These are phyloP conservation scores for Aegle marmelos DNA, from an alignment of 345 rosid genomes.

Conservation along the genomic window DNA sequence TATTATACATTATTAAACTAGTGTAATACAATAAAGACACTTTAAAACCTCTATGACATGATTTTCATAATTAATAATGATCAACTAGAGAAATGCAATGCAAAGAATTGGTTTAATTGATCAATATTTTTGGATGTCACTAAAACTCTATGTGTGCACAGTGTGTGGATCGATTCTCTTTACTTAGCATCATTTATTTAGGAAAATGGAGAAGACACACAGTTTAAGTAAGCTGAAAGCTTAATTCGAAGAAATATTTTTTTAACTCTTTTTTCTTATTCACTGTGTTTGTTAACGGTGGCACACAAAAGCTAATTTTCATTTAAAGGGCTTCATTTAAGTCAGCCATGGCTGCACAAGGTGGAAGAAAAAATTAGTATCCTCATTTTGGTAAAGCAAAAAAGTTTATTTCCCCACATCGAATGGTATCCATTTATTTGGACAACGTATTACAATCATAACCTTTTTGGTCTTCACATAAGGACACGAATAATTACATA, in stretches of 20 bases:
- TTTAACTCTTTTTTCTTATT: background rate
- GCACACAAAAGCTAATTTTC: background rate
- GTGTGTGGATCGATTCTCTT: background rate
- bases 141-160: slow-evolving; percentile 19
- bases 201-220: background rate
- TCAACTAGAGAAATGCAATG: slow-evolving; percentile 9
- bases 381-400: background rate
- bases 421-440: background rate
- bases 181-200: background rate
- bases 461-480: background rate
- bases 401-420: background rate
- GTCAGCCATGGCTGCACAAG: slow-evolving; percentile 15
- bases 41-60: background rate
- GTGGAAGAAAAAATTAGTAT: background rate
- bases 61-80: background rate
- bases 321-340: background rate
- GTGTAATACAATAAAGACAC: too few relatives aligned
- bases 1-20: too few relatives aligned
- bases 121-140: slow-evolving; percentile 19
- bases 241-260: background rate
- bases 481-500: too few relatives aligned
- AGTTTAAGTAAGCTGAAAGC: background rate
- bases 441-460: background rate
- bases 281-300: background rate
- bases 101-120: slow-evolving; percentile 18